A percentile compares a stretch with the other conserved stretches of the same genome.
phyloP scores from a whole-genome alignment of 345 rosid species.

The Populus alba region DNA sequence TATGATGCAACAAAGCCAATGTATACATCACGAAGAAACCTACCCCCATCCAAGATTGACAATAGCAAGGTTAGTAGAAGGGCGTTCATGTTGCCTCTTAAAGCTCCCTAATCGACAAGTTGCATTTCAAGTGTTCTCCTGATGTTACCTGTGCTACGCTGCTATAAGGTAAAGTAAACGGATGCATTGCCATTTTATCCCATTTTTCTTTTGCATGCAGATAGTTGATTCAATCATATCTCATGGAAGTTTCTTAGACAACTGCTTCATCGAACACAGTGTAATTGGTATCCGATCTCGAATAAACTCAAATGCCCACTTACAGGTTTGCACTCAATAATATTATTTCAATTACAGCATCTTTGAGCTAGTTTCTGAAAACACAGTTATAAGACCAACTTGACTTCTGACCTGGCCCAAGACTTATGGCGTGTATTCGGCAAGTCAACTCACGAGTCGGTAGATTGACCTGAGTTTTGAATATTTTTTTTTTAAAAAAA shows the following conservation, averaged over 20 bases:
- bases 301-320: constrained; percentile 64
- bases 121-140: neutral
- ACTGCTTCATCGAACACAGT: constrained; percentile 77
- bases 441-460: too few species aligned
- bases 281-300: constrained; percentile 90
- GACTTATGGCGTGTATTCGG: too few species aligned
- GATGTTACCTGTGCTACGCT: neutral
- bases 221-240: constrained; percentile 81
- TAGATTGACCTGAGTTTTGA: too few species aligned
- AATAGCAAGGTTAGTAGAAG: constrained; percentile 54
- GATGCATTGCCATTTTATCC: neutral
- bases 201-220: constrained; percentile 40
- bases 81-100: constrained; percentile 2
- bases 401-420: too few species aligned
- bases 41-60: constrained; percentile 81
- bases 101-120: neutral
- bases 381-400: too few species aligned
- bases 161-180: neutral
- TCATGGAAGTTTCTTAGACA: constrained; percentile 79
- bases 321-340: constrained; percentile 49
- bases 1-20: constrained; percentile 86
- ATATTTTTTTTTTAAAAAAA: too few species aligned
- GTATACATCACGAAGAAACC: constrained; percentile 89
- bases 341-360: too few species aligned
- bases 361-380: too few species aligned